Percentiles rank a stretch among this genome's conserved stretches.
These are phyloP conservation scores for Botrytis tulipae DNA, from an alignment of 2,329 filamentous ascomycete genomes.

Conservation along the genomic window DNA sequence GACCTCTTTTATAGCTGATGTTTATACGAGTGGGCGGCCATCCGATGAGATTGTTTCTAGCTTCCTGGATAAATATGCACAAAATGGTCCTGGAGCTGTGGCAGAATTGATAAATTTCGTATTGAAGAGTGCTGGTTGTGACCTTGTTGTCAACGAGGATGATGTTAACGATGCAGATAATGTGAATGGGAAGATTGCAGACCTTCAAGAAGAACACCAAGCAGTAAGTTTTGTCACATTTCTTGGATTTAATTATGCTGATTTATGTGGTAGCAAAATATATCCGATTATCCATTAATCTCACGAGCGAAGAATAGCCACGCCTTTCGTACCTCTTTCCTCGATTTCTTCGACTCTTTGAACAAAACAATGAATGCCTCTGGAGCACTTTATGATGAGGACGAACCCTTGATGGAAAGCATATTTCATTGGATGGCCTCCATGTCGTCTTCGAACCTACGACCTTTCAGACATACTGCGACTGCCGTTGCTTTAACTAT, in stretches of 20 bases:
- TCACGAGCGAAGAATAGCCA: slow-evolving; percentile 74
- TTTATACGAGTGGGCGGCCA: slow-evolving; percentile 59
- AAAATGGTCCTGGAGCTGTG: slow-evolving; percentile 53
- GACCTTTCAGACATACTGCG: slow-evolving; percentile 91
- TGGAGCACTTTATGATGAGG: slow-evolving; percentile 72
- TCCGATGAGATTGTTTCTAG: slow-evolving; percentile 57
- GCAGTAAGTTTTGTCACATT: slow-evolving; percentile 52
- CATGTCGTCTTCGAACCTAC: slow-evolving; percentile 83
- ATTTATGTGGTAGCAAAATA: slow-evolving; percentile 56
- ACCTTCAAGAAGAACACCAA: slow-evolving; percentile 87
- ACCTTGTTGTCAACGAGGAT: slow-evolving; percentile 72
- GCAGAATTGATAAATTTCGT: slow-evolving; percentile 66
- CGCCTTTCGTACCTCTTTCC: slow-evolving; percentile 74
- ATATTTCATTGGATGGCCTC: slow-evolving; percentile 85
- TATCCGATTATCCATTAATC: slow-evolving; percentile 89
- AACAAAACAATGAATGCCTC: slow-evolving; percentile 77
- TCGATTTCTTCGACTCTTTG: slow-evolving; percentile 75
- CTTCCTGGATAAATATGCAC: slow-evolving; percentile 59
- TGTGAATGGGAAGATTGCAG: slow-evolving; percentile 70
- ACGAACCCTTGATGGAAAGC: slow-evolving; percentile 75
- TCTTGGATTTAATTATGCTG: neutral
- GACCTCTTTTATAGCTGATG: slow-evolving; percentile 50
- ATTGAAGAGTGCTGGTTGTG: slow-evolving; percentile 73
- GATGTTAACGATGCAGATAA: slow-evolving; percentile 91
- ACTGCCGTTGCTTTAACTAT: slow-evolving; percentile 81